These are phyloP conservation scores for Fusarium longipes DNA, from an alignment of 2,329 filamentous ascomycete species.

Conservation along the genomic window DNA sequence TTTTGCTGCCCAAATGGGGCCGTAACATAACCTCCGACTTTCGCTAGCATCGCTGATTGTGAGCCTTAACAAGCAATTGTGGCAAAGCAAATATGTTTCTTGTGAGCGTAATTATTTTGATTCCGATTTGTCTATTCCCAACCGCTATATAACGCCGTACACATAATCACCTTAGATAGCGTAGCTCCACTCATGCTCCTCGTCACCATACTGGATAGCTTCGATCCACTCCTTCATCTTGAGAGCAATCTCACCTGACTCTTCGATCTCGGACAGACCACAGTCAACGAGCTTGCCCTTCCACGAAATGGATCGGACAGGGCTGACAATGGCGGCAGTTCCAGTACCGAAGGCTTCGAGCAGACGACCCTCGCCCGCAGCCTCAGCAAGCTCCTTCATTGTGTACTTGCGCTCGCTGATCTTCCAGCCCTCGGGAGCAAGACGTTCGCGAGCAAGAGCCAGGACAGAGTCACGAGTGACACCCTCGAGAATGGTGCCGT, in stretches of 20 bases:
- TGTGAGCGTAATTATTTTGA: conserved; percentile 32
- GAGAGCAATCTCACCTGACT: conserved; percentile 86
- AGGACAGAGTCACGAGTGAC: conserved; percentile 94
- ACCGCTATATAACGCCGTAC: conserved; percentile 29
- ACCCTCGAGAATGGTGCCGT: conserved; percentile 95
- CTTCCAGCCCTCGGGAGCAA: conserved; percentile 88
- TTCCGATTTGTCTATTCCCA: conserved; percentile 34
- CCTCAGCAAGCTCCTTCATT: conserved; percentile 86
- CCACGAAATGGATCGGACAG: conserved; percentile 90
- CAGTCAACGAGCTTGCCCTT: conserved; percentile 84
- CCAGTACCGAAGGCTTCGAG: conserved; percentile 94
- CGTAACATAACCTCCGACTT: conserved; percentile 16
- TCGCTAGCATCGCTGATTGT: conserved; percentile 23
- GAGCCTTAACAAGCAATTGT: conserved; percentile 31
- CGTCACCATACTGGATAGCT: conserved; percentile 92
- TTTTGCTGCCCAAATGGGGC: conserved; percentile 27
- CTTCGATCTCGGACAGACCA: conserved; percentile 81
- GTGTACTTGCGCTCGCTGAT: conserved; percentile 90
- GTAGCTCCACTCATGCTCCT: conserved; percentile 91
- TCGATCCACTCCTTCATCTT: conserved; percentile 98
- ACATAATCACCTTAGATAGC: conserved; percentile 41
- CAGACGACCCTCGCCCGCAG: conserved; percentile 83
- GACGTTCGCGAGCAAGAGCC: conserved; percentile 83
- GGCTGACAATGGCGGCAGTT: conserved; percentile 93
- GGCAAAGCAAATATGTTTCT: conserved; percentile 19